These are phyloP conservation scores for Raddia guianensis DNA, from an alignment of 176 grass and related monocot genomes.

Conservation along the genomic window DNA sequence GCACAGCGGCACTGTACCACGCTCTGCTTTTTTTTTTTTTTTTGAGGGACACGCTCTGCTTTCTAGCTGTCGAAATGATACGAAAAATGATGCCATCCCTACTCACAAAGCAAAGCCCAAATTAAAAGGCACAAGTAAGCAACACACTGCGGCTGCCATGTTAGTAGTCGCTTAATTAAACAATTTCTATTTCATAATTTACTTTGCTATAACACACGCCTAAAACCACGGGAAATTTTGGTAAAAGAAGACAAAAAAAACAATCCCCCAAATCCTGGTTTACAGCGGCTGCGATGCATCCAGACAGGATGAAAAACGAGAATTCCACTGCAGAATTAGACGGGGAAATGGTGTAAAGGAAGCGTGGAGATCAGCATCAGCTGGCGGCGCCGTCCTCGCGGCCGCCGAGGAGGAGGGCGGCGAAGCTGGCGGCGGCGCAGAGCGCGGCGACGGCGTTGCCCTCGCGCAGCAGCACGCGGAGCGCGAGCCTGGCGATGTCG, in stretches of 20 bases:
- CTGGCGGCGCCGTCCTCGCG: not conserved
- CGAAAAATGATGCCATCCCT: not conserved
- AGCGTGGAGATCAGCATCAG: not conserved
- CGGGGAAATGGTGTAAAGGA: too few relatives aligned
- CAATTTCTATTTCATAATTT: not conserved
- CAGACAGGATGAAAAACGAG: not conserved
- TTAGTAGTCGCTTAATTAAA: not conserved
- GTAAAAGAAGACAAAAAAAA: not conserved
- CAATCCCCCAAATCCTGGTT: not conserved
- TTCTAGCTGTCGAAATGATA: conserved; percentile 4
- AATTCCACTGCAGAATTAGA: not conserved
- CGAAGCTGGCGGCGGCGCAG: conserved; percentile 60
- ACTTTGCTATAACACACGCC: not conserved
- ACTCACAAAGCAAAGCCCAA: conserved; percentile 12
- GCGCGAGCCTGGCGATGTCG: conserved; percentile 63
- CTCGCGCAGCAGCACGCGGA: conserved; percentile 62
- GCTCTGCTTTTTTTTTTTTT: conserved; percentile 5
- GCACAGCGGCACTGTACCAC: not conserved
- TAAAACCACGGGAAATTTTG: not conserved
- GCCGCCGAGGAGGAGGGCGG: conserved; percentile 35
- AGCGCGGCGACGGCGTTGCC: conserved; percentile 63
- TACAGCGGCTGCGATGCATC: not conserved
- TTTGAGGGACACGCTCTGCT: not conserved
- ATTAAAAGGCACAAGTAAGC: not conserved
- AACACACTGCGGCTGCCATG: not conserved